Evolutionary conservation across 2,329 filamentous ascomycete genomes (phyloP).

Genomic region (Taxawa tesnikishii): DNA sequence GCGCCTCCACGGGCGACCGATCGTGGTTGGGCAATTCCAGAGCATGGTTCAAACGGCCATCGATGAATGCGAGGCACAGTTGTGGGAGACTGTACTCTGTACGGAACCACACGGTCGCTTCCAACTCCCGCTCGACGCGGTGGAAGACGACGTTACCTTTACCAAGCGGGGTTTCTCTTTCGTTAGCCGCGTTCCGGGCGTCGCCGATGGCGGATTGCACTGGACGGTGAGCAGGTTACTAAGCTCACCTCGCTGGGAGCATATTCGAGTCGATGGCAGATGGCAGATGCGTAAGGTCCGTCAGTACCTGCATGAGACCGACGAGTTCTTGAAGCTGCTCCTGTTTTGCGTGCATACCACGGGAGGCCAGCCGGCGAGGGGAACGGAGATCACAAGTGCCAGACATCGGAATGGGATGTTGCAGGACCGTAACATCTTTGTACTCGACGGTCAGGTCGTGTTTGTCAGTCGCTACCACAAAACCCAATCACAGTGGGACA

Average conservation of each 20-base stretch:
- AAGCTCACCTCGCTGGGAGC: too few relatives aligned
- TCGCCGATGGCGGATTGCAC: too few relatives aligned
- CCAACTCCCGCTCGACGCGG: slow-evolving; percentile 9
- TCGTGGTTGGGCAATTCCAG: slow-evolving; percentile 10
- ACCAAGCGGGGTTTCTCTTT: slow-evolving; percentile 11
- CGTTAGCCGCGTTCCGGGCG: too few relatives aligned
- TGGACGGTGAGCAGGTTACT: too few relatives aligned
- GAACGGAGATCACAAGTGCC: slow-evolving; percentile 11
- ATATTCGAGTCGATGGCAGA: too few relatives aligned
- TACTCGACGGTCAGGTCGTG: slow-evolving; percentile 11
- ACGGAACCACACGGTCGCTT: too few relatives aligned
- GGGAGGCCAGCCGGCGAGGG: slow-evolving; percentile 8
- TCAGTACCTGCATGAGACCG: slow-evolving; percentile 6
- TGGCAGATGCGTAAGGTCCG: slow-evolving; percentile 4
- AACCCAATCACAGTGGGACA: slow-evolving; percentile 13
- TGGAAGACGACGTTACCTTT: slow-evolving; percentile 11
- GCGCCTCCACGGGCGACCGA: slow-evolving; percentile 8
- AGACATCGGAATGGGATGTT: slow-evolving; percentile 10
- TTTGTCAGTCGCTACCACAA: slow-evolving; percentile 14
- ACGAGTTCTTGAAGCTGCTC: slow-evolving; percentile 9
- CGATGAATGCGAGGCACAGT: too few relatives aligned
- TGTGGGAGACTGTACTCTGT: too few relatives aligned
- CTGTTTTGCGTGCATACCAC: slow-evolving; percentile 9
- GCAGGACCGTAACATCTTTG: slow-evolving; percentile 13
- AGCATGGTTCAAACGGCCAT: too few relatives aligned